Conservation (phyloP, 495 filamentous ascomycete species). For the Saxophila tyrrhenica region DNA sequence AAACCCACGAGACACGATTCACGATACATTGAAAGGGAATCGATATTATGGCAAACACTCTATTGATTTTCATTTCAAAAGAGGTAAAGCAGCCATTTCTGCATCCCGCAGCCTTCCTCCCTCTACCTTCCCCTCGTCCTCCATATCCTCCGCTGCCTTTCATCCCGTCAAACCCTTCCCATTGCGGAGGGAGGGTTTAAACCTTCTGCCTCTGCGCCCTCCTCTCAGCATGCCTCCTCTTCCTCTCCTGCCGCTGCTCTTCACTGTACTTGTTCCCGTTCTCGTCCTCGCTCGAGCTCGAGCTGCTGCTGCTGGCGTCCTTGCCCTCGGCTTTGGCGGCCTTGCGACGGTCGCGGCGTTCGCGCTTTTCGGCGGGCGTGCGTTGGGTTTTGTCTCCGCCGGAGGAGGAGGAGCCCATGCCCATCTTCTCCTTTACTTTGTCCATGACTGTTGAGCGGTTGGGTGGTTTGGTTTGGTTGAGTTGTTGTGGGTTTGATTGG, state of each 20-base stretch:
- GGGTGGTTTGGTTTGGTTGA: background rate
- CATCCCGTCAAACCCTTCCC: no score
- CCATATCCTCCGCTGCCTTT: no score
- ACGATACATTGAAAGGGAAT: no score
- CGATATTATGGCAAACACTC: no score
- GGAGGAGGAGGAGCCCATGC: no score
- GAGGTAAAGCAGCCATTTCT: no score
- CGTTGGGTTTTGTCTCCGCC: background rate
- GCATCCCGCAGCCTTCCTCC: no score
- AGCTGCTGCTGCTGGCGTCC: background rate
- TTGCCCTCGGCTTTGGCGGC: background rate
- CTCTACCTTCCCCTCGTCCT: no score
- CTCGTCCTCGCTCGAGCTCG: background rate
- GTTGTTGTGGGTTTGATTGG: background rate
- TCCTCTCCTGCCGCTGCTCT: background rate
- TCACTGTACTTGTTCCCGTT: background rate
- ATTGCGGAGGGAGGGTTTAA: no score
- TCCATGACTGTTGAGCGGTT: background rate
- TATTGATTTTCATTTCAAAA: no score
- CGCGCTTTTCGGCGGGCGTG: background rate
- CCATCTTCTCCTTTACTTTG: background rate
- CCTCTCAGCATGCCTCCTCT: background rate
- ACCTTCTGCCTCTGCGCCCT: background rate
- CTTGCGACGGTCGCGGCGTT: background rate
- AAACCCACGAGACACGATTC: no score